Conservation (phyloP, 1,284 basidiomycete species). For the Fomitopsis pinicola region DNA sequence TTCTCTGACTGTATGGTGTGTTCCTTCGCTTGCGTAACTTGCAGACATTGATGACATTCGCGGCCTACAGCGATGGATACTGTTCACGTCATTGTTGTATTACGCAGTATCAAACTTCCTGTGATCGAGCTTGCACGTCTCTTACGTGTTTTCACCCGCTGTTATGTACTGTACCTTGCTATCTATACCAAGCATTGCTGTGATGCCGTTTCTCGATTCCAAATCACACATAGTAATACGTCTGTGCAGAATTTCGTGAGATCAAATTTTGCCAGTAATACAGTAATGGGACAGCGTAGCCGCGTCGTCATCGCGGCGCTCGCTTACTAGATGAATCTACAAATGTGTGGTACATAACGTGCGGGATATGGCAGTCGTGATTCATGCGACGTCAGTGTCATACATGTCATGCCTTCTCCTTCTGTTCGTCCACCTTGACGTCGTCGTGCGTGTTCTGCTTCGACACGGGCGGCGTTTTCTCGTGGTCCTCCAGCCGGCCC, state of each 20-base stretch:
- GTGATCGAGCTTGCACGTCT: background rate
- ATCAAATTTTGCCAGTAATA: too few species aligned
- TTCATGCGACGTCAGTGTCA: background rate
- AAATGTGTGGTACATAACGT: background rate
- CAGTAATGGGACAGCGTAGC: background rate
- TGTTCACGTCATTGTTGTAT: background rate
- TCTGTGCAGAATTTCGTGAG: too few species aligned
- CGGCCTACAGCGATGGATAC: background rate
- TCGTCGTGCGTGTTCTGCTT: background rate
- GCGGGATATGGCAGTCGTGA: background rate
- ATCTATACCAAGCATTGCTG: background rate
- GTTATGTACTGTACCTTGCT: background rate
- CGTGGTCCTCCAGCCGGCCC: background rate
- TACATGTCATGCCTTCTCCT: background rate
- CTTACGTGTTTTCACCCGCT: background rate
- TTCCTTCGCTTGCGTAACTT: background rate
- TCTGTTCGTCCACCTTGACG: conserved; percentile 6
- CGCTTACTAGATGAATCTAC: background rate
- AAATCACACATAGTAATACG: too few species aligned
- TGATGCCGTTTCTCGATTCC: background rate
- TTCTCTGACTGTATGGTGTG: background rate
- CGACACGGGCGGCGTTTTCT: background rate
- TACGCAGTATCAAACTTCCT: background rate
- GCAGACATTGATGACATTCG: background rate
- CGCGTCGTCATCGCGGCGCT: background rate